A percentile compares a stretch with the other conserved stretches of the same genome.
Conservation (phyloP, 31 red algal species). For the Endocladia muricata region DNA sequence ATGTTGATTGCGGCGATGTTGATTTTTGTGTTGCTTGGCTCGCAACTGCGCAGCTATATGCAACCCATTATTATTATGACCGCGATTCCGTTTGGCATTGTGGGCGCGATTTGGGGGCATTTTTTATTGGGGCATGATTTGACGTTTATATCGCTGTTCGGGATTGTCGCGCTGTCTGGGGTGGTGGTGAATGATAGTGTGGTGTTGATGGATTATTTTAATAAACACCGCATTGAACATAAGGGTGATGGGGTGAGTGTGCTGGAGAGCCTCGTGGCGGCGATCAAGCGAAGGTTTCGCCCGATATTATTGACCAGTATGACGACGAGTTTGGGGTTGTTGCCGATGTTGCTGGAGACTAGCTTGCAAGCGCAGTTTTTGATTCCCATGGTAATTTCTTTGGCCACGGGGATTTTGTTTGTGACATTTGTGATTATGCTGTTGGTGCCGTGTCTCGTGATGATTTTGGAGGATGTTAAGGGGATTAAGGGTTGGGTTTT, state of each 20-base stretch:
- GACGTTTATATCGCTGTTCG: neutral
- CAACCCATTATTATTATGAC: constrained; percentile 8
- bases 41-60: neutral
- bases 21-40: neutral
- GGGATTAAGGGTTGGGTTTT: no score
- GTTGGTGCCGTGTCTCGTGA: neutral
- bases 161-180: neutral
- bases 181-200: constrained; percentile 13
- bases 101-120: neutral
- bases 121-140: neutral
- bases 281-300: constrained; percentile 3
- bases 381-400: constrained; percentile 7
- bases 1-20: neutral
- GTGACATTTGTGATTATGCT: constrained; percentile 1
- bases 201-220: neutral
- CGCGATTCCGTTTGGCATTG: constrained; percentile 14
- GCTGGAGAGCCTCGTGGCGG: neutral
- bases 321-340: constrained; percentile 15
- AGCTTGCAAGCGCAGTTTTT: constrained; percentile 15
- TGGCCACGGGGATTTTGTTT: constrained; percentile 6
- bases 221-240: constrained; percentile 2
- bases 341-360: constrained; percentile 1
- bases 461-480: constrained; percentile 9
- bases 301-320: constrained; percentile 11
- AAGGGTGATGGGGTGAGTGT: neutral